phyloP scores from a whole-genome alignment of 2,329 filamentous ascomycete species.

The Cercospora nicotianae region DNA sequence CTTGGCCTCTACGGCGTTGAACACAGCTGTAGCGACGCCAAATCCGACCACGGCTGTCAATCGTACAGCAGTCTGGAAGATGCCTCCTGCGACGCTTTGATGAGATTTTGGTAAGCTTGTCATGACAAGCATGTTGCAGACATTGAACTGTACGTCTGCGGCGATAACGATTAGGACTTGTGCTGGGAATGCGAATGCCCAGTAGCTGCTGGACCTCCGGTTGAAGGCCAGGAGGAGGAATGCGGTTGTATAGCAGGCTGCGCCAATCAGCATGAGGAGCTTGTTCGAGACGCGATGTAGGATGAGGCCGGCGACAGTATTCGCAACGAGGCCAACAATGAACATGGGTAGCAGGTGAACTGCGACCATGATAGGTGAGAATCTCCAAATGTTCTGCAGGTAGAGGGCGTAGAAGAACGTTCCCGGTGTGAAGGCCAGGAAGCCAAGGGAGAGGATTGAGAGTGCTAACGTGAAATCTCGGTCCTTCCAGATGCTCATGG shows the following conservation, averaged over 20 bases:
- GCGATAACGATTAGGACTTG: conserved; percentile 11
- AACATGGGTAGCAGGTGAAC: conserved; percentile 15
- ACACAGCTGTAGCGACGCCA: conserved; percentile 8
- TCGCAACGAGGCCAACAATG: conserved; percentile 8
- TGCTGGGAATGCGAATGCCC: conserved; percentile 15
- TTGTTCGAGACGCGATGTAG: conserved; percentile 15
- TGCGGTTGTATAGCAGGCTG: conserved; percentile 8
- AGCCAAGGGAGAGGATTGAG: conserved; percentile 11
- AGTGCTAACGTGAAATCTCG: conserved; percentile 13
- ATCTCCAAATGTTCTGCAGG: conserved; percentile 7
- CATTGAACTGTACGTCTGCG: conserved; percentile 15
- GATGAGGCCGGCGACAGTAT: conserved; percentile 7
- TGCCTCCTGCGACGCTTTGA: conserved; percentile 14
- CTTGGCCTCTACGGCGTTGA: conserved; percentile 1
- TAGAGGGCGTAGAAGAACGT: conserved; percentile 17
- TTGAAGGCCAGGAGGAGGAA: conserved; percentile 11
- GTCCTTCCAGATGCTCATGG: conserved; percentile 10
- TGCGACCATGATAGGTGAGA: conserved; percentile 7
- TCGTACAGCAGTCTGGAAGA: conserved; percentile 13
- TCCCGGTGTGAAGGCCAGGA: conserved; percentile 14
- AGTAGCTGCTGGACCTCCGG: conserved; percentile 9
- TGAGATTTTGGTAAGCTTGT: conserved; percentile 13
- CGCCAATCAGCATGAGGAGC: conserved; percentile 5
- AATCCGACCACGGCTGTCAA: conserved; percentile 8
- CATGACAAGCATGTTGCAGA: conserved; percentile 17